phyloP scores from a whole-genome alignment of 495 filamentous ascomycete genomes.

The Penicillium parvum region DNA sequence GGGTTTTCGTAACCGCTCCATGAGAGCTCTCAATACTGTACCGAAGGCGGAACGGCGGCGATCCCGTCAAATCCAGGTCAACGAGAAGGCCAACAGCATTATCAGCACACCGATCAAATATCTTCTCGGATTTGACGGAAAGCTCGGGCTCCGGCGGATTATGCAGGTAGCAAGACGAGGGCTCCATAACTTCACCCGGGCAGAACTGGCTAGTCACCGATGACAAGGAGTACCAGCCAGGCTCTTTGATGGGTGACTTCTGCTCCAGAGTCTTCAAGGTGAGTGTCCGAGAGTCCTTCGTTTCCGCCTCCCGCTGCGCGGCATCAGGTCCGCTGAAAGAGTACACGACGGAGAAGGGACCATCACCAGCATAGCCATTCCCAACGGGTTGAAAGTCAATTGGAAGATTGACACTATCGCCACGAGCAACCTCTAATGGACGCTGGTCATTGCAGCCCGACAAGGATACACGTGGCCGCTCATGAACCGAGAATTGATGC shows the following conservation, averaged over 20 bases:
- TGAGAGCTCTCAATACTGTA: slow-evolving; percentile 66
- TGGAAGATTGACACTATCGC: slow-evolving; percentile 63
- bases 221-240: slow-evolving; percentile 80
- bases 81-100: slow-evolving; percentile 87
- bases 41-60: slow-evolving; percentile 75
- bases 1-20: slow-evolving; percentile 44
- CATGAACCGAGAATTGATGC: slow-evolving; percentile 82
- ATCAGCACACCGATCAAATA: slow-evolving; percentile 90
- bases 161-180: slow-evolving; percentile 80
- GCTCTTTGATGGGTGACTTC: slow-evolving; percentile 56
- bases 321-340: slow-evolving; percentile 54
- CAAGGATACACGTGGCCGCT: slow-evolving; percentile 70
- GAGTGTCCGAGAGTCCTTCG: slow-evolving; percentile 47
- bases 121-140: slow-evolving; percentile 65
- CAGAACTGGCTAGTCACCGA: slow-evolving; percentile 76
- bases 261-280: slow-evolving; percentile 34
- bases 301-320: slow-evolving; percentile 54
- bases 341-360: slow-evolving; percentile 48
- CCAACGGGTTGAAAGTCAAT: slow-evolving; percentile 63
- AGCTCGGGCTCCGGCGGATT: slow-evolving; percentile 88
- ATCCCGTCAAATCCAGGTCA: slow-evolving; percentile 81
- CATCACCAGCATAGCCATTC: slow-evolving; percentile 41
- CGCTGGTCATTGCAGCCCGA: slow-evolving; percentile 68
- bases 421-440: slow-evolving; percentile 78
- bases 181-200: slow-evolving; percentile 82